Conservation (phyloP, 352 stramenopile genomes). For the Globisporangium iwayamae region DNA sequence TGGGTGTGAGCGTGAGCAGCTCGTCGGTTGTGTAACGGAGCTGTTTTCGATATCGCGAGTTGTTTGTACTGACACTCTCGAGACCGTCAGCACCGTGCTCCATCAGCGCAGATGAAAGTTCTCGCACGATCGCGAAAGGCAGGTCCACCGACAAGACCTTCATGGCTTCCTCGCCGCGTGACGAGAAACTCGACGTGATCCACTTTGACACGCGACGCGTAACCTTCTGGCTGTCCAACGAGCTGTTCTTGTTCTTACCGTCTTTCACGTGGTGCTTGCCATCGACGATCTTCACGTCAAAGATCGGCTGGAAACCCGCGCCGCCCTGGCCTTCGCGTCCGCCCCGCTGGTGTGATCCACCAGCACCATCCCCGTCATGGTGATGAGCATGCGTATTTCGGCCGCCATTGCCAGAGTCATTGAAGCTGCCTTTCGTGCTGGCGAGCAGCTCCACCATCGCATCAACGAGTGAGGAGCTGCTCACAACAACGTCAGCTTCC, state of each 20-base stretch:
- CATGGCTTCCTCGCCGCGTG: slow-evolving; percentile 70
- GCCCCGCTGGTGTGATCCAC: slow-evolving; percentile 23
- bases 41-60: slow-evolving; percentile 79
- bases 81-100: slow-evolving; percentile 51
- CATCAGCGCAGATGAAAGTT: slow-evolving; percentile 83
- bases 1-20: slow-evolving; percentile 51
- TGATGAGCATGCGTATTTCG: slow-evolving; percentile 6
- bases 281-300: slow-evolving; percentile 77
- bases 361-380: slow-evolving; percentile 13
- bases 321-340: slow-evolving; percentile 17
- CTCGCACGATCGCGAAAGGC: slow-evolving; percentile 71
- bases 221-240: slow-evolving; percentile 73
- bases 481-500: slow-evolving; percentile 69
- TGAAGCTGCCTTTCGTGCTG: slow-evolving; percentile 14
- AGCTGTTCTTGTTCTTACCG: slow-evolving; percentile 58
- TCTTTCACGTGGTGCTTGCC: slow-evolving; percentile 56
- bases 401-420: slow-evolving; percentile 8
- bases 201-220: slow-evolving; percentile 84
- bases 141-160: slow-evolving; percentile 82
- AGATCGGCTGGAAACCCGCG: slow-evolving; percentile 48
- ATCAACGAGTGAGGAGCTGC: slow-evolving; percentile 56
- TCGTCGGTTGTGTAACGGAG: slow-evolving; percentile 80
- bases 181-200: slow-evolving; percentile 79
- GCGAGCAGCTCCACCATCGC: slow-evolving; percentile 51
- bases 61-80: slow-evolving; percentile 49